phyloP scores from a whole-genome alignment of 2,329 filamentous ascomycete species.

The Monilinia laxa region DNA sequence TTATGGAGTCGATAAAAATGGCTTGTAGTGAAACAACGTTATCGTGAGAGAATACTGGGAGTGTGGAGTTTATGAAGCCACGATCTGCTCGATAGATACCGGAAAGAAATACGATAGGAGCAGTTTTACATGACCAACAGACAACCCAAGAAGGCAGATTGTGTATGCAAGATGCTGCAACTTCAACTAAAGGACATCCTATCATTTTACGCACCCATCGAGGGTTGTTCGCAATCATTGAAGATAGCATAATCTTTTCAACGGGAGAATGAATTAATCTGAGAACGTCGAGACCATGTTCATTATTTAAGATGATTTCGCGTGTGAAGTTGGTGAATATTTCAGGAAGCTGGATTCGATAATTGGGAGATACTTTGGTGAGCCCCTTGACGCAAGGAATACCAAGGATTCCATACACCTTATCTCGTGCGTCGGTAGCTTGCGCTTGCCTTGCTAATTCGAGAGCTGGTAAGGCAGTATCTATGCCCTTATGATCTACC shows the following conservation, averaged over 20 bases:
- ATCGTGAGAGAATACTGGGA: not conserved
- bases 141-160: conserved; percentile 17
- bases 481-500: not conserved
- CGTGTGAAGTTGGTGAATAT: conserved; percentile 17
- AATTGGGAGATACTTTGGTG: conserved; percentile 5
- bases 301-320: conserved; percentile 18
- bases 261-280: conserved; percentile 11
- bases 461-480: conserved; percentile 8
- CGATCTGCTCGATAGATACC: conserved; percentile 9
- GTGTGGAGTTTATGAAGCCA: not conserved
- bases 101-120: conserved; percentile 12
- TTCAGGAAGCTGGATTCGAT: conserved; percentile 13
- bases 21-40: not conserved
- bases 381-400: conserved; percentile 19
- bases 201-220: conserved; percentile 6
- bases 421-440: conserved; percentile 23
- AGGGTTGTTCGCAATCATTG: not conserved
- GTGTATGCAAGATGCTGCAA: conserved; percentile 8
- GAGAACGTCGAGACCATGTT: conserved; percentile 20
- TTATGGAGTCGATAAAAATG: conserved; percentile 5
- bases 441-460: conserved; percentile 18
- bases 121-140: conserved; percentile 15
- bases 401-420: conserved; percentile 22
- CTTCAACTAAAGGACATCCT: not conserved
- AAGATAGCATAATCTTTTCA: conserved; percentile 7